A percentile compares a stretch with the other conserved stretches of the same genome.
phyloP scores from a whole-genome alignment of 495 filamentous ascomycete genomes.

The Achaetomiella virescens region DNA sequence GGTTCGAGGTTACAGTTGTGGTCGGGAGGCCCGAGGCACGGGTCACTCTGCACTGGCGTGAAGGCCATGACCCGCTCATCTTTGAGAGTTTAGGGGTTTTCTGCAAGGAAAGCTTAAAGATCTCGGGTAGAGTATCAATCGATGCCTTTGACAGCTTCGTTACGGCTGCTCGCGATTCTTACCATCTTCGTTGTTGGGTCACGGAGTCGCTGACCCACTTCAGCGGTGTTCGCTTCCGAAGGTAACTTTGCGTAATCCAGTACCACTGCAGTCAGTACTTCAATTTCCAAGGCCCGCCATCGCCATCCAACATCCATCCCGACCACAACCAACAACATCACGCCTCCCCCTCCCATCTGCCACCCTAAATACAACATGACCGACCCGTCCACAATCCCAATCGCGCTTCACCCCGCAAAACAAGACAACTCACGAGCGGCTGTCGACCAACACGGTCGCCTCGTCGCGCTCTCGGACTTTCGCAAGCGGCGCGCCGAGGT shows the following conservation, averaged over 20 bases:
- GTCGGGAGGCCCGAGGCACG: constrained; percentile 14
- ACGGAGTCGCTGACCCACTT: too few relatives aligned
- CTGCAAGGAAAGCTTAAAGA: constrained; percentile 34
- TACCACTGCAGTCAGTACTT: too few relatives aligned
- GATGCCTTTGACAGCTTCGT: background rate
- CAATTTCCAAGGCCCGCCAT: too few relatives aligned
- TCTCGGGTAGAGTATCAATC: background rate
- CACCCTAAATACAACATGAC: constrained; percentile 24
- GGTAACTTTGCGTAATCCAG: too few relatives aligned
- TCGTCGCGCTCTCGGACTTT: constrained; percentile 89
- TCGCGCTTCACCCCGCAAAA: constrained; percentile 73
- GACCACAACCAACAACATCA: background rate
- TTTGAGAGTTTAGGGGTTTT: constrained; percentile 91
- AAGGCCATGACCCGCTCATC: constrained; percentile 64
- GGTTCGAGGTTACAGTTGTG: constrained; percentile 23
- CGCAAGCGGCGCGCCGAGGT: constrained; percentile 95
- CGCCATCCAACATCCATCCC: background rate
- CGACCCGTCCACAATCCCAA: constrained; percentile 18
- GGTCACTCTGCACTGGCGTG: constrained; percentile 64
- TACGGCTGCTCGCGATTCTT: background rate
- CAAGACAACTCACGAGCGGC: constrained; percentile 78
- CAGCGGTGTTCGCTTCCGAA: too few relatives aligned
- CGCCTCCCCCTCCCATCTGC: background rate
- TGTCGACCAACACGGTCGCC: constrained; percentile 86
- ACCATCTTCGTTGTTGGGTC: background rate